A percentile compares a stretch with the other conserved stretches of the same genome.
These are phyloP conservation scores for Nothophytophthora sp. DNA, from an alignment of 352 stramenopile genomes.

Conservation along the genomic window DNA sequence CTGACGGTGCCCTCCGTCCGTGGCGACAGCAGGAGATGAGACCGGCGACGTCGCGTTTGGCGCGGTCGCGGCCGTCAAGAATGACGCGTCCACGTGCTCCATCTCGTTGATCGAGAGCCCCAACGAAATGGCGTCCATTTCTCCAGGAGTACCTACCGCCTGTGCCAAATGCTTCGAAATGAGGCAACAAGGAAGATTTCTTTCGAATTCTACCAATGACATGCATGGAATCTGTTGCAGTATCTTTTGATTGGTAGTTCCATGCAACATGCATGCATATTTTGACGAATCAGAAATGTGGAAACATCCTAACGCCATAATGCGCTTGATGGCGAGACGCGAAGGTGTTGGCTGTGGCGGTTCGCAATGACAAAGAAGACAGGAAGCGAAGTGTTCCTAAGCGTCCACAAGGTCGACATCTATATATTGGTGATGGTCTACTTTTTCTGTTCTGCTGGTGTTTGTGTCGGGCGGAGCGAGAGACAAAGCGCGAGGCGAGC, in stretches of 20 bases:
- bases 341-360: no score
- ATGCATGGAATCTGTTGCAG: background rate
- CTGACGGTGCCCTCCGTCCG: background rate
- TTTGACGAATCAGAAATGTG: constrained; percentile 18
- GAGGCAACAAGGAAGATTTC: constrained; percentile 26
- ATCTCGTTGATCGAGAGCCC: constrained; percentile 27
- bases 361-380: background rate
- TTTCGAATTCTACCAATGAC: constrained; percentile 22
- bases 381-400: background rate
- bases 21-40: background rate
- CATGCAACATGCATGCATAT: no score
- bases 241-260: no score
- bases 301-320: no score
- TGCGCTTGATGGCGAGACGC: no score
- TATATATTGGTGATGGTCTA: constrained; percentile 32
- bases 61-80: constrained; percentile 13
- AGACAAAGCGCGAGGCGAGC: background rate
- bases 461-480: background rate
- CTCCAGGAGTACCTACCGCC: constrained; percentile 1
- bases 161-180: constrained; percentile 13
- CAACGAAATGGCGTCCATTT: constrained; percentile 39
- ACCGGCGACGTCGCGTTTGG: background rate
- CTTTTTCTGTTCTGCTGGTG: background rate
- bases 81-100: constrained; percentile 38
- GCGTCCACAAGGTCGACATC: constrained; percentile 20